These are phyloP conservation scores for Hypoxylon lenormandii DNA, from an alignment of 495 filamentous ascomycete species.

Conservation along the genomic window DNA sequence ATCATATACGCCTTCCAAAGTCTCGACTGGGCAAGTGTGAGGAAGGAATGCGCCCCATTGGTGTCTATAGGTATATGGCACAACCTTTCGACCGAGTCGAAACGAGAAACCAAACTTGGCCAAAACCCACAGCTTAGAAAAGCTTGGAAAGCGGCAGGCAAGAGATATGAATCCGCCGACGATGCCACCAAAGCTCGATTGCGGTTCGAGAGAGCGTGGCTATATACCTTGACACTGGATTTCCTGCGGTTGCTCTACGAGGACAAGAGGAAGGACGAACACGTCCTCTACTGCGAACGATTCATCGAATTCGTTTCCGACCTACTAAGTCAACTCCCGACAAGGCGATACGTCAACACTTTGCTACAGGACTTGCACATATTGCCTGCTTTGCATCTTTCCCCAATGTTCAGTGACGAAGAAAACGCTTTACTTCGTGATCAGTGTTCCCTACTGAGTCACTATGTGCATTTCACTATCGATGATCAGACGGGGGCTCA, in stretches of 20 bases:
- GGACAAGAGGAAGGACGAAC: slow-evolving; percentile 66
- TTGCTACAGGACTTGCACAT: slow-evolving; percentile 91
- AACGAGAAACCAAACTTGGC: slow-evolving; percentile 74
- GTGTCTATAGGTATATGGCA: slow-evolving; percentile 97
- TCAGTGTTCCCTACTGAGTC: slow-evolving; percentile 78
- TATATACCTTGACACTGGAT: slow-evolving; percentile 85
- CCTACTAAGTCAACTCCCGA: slow-evolving; percentile 91
- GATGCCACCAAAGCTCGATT: slow-evolving; percentile 80
- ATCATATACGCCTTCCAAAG: slow-evolving; percentile 93
- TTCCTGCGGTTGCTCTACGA: slow-evolving; percentile 81
- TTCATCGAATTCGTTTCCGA: slow-evolving; percentile 92
- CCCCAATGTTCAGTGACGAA: slow-evolving; percentile 77
- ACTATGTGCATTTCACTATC: slow-evolving; percentile 88
- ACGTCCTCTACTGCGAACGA: slow-evolving; percentile 86
- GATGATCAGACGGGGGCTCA: slow-evolving; percentile 90
- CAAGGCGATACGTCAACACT: slow-evolving; percentile 90
- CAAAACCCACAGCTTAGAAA: slow-evolving; percentile 79
- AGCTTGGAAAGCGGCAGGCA: slow-evolving; percentile 87
- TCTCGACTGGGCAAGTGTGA: slow-evolving; percentile 85
- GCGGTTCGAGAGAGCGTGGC: slow-evolving; percentile 92
- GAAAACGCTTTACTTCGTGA: slow-evolving; percentile 85
- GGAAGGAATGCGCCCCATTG: slow-evolving; percentile 94
- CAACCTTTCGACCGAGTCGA: slow-evolving; percentile 78
- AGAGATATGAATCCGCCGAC: slow-evolving; percentile 88
- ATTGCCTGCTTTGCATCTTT: slow-evolving; percentile 82